These are phyloP conservation scores for Chaetomium olivaceum DNA, from an alignment of 2,329 filamentous ascomycete genomes.

Conservation along the genomic window DNA sequence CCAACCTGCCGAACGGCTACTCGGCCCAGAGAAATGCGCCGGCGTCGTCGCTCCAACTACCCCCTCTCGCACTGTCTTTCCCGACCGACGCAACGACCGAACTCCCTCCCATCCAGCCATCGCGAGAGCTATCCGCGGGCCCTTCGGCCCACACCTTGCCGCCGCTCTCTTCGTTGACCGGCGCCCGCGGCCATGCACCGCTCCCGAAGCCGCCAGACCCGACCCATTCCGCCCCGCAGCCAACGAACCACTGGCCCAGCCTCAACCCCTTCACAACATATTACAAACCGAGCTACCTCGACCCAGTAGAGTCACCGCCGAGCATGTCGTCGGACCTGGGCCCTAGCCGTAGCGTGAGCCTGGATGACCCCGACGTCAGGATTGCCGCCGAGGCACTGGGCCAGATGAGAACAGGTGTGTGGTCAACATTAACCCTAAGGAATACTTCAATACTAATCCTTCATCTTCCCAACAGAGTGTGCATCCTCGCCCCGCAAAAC, in stretches of 20 bases:
- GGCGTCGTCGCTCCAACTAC: constrained; percentile 29
- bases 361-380: constrained; percentile 68
- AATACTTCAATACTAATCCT: constrained; percentile 23
- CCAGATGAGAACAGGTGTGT: constrained; percentile 70
- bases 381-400: constrained; percentile 75
- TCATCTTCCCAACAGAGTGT: constrained; percentile 52
- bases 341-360: constrained; percentile 52
- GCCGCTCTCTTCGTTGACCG: constrained; percentile 47
- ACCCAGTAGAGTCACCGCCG: constrained; percentile 48
- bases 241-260: constrained; percentile 48
- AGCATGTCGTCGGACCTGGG: constrained; percentile 53
- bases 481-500: constrained; percentile 59
- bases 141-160: constrained; percentile 40
- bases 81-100: constrained; percentile 43
- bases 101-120: constrained; percentile 46
- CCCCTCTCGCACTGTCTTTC: constrained; percentile 31
- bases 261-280: constrained; percentile 53
- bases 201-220: constrained; percentile 25
- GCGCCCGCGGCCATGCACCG: constrained; percentile 30
- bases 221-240: background rate
- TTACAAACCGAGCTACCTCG: constrained; percentile 47
- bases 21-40: constrained; percentile 3
- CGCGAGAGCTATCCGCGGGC: constrained; percentile 33
- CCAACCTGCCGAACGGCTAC: constrained; percentile 3
- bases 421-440: background rate